A percentile compares a stretch with the other conserved stretches of the same genome.
phyloP scores from a whole-genome alignment of 768 basidiomycete species.

The Lentinula lateritia region DNA sequence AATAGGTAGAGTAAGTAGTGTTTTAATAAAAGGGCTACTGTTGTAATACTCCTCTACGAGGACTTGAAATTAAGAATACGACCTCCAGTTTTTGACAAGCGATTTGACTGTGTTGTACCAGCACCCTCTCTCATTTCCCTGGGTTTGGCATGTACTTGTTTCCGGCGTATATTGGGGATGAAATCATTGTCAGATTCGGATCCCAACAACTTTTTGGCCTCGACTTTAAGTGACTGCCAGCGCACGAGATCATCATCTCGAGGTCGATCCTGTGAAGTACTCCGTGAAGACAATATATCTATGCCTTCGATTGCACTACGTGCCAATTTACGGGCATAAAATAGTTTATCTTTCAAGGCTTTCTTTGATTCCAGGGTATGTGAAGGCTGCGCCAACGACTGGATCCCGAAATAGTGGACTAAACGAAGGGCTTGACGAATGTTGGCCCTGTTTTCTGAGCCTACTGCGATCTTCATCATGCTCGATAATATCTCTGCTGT shows the following conservation, averaged over 20 bases:
- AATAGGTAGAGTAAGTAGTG: neutral
- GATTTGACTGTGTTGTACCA: neutral
- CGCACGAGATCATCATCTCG: slow-evolving; percentile 9
- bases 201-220: slow-evolving; percentile 8
- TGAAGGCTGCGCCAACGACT: slow-evolving; percentile 24
- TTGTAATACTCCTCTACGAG: neutral
- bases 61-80: neutral
- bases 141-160: neutral
- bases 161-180: slow-evolving; percentile 3
- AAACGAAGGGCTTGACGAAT: slow-evolving; percentile 62
- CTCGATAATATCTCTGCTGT: slow-evolving; percentile 50
- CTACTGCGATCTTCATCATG: slow-evolving; percentile 54
- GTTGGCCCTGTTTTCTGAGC: slow-evolving; percentile 41
- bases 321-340: slow-evolving; percentile 46
- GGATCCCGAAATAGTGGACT: slow-evolving; percentile 38
- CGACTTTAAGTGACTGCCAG: slow-evolving; percentile 13
- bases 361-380: slow-evolving; percentile 22
- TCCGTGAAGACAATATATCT: slow-evolving; percentile 21
- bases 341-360: slow-evolving; percentile 27
- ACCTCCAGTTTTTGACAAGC: neutral
- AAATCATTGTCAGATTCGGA: slow-evolving; percentile 6
- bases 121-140: neutral
- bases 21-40: neutral
- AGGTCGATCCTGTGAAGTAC: slow-evolving; percentile 7
- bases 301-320: slow-evolving; percentile 36